A percentile compares a stretch with the other conserved stretches of the same genome.
Evolutionary conservation across 176 grass and related monocot species (phyloP).

Genomic region (Aegilops sharonensis): DNA sequence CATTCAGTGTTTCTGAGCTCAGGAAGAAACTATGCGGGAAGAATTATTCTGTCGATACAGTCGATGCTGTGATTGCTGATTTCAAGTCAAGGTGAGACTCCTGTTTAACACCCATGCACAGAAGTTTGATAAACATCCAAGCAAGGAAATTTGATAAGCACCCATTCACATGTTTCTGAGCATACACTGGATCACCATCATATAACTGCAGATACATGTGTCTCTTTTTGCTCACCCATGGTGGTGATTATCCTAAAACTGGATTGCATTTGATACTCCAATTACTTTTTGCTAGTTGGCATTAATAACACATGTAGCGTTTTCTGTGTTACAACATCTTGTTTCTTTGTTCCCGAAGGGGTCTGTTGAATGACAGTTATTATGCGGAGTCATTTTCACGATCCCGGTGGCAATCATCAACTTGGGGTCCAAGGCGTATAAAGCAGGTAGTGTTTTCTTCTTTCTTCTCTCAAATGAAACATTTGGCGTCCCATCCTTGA

Average conservation of each 20-base stretch:
- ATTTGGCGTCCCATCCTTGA: background rate
- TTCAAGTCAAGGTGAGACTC: constrained; percentile 61
- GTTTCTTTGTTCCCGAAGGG: constrained; percentile 45
- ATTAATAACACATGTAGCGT: background rate
- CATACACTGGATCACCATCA: background rate
- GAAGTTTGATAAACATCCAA: too few relatives aligned
- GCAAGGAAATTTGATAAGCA: too few relatives aligned
- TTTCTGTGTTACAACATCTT: background rate
- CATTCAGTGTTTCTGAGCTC: constrained; percentile 78
- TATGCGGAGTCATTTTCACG: constrained; percentile 87
- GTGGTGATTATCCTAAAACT: background rate
- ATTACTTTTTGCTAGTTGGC: background rate
- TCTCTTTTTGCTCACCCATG: background rate
- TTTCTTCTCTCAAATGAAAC: background rate
- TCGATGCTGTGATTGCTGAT: constrained; percentile 61
- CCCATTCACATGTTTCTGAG: too few relatives aligned
- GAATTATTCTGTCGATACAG: constrained; percentile 54
- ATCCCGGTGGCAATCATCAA: constrained; percentile 72
- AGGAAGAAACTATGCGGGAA: constrained; percentile 76
- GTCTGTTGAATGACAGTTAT: constrained; percentile 78
- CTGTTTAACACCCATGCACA: background rate
- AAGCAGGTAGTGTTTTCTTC: constrained; percentile 48
- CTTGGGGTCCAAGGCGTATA: constrained; percentile 84
- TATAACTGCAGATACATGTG: background rate
- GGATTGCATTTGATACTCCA: background rate